A percentile compares a stretch with the other conserved stretches of the same genome.
Conservation (phyloP, 805 yeast species). For the Zygotorulaspora chibaensis region DNA sequence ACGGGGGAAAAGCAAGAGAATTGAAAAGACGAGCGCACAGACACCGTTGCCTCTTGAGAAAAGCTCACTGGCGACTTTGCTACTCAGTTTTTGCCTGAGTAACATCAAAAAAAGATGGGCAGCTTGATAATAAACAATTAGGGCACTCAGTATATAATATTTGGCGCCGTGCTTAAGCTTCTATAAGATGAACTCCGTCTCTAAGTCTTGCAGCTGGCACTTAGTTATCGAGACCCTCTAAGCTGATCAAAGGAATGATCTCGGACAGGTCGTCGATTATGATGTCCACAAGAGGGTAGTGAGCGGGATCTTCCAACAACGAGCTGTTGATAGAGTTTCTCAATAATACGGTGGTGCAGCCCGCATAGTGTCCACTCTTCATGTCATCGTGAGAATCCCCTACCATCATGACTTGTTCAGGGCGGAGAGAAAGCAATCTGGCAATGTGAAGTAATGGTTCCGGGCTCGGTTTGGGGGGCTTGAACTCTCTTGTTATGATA, state of each 20-base stretch:
- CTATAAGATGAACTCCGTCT: background rate
- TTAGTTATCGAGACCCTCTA: too few relatives aligned
- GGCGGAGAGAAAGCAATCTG: slow-evolving; percentile 42
- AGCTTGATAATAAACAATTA: too few relatives aligned
- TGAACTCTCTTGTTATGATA: slow-evolving; percentile 56
- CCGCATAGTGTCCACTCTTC: slow-evolving; percentile 60
- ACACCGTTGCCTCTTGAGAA: too few relatives aligned
- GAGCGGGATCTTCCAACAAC: slow-evolving; percentile 37
- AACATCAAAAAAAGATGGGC: too few relatives aligned
- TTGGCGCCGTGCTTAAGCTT: too few relatives aligned
- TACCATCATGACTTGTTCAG: slow-evolving; percentile 56
- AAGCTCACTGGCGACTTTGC: too few relatives aligned
- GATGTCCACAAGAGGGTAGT: slow-evolving; percentile 18
- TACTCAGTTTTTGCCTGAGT: too few relatives aligned
- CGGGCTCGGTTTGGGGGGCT: slow-evolving; percentile 67
- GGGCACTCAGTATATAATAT: too few relatives aligned
- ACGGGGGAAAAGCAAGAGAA: too few relatives aligned
- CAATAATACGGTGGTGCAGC: slow-evolving; percentile 52
- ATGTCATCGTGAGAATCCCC: slow-evolving; percentile 73
- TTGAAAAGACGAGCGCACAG: too few relatives aligned
- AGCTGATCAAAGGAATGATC: slow-evolving; percentile 27
- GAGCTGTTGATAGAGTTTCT: slow-evolving; percentile 48
- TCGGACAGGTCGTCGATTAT: slow-evolving; percentile 21
- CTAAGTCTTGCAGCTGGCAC: background rate
- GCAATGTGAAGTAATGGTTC: slow-evolving; percentile 58